Evolutionary conservation across 371 early-diverging fungal genomes (phyloP), one percentile per base, ranked within the genome.

Genomic region (Mortierella sp.): DNA sequence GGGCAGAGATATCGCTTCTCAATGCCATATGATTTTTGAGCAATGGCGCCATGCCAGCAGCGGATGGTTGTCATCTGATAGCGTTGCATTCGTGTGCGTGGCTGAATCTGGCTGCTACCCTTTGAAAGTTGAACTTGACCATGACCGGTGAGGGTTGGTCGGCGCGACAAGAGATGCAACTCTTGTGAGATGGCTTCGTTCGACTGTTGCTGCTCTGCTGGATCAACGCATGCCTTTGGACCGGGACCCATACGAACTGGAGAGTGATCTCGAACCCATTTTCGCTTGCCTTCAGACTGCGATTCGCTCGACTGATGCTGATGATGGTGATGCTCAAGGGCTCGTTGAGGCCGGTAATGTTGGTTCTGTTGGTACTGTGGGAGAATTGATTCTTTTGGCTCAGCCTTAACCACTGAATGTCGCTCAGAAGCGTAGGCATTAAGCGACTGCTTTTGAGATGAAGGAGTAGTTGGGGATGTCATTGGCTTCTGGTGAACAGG

Each of bases 1-100:
- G 94, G 94, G 74, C 93, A 94, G 32, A 94, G 81, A 70, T 92
- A 94, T 1, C 94, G 89, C 77, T 93, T 93, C 66, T 94, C 94
- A 69, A 89, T 88, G 30, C 94, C 94, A 70, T 94, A 94, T 6
- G 93, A 93, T 84, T 94, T 94, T 75, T 94, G 94, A n/a, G 93
- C 94, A 37, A 90, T 89, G 1, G 88, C 84, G 12, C 88, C 90
- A 73, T 90, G 90, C 72, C 86, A 84, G 71, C 89, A 89, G 14
- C 87, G 86, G 68, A 90, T 84, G 16, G 87, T 88, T 26, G 86
- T 86, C 77, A 77, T 71, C 28, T 77, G 77, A 22, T 77, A 77
- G 32, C 77, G 77, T 60, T 77, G 77, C 68, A 77, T 70, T 12
- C 63, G 51, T 49, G 59, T 75, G 18, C 65, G 65, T 11, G 66